Percentiles rank a stretch among this genome's conserved stretches.
phyloP scores from a whole-genome alignment of 208 protist genomes.

The Blastocrithidia nonstop region DNA sequence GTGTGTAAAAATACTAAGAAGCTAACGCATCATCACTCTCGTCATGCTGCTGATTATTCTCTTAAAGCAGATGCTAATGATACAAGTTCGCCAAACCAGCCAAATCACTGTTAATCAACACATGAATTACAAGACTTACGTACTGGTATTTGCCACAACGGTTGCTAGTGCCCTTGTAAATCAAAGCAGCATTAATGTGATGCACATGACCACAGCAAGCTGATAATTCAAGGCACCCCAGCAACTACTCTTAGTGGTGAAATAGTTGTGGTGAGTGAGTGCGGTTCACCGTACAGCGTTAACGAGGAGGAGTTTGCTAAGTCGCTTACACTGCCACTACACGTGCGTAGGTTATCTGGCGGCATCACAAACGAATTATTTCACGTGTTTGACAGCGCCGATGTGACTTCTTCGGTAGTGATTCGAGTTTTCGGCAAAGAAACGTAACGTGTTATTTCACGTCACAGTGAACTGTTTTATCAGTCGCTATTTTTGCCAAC shows the following conservation, averaged over 20 bases:
- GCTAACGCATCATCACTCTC: too few species aligned
- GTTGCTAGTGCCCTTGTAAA: constrained; percentile 9
- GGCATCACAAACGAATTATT: constrained; percentile 86
- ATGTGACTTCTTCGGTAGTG: constrained; percentile 38
- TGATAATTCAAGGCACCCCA: constrained; percentile 6
- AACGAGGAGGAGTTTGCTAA: constrained; percentile 5
- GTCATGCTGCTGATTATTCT: too few species aligned
- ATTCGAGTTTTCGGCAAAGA: constrained; percentile 82
- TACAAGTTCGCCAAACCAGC: not conserved
- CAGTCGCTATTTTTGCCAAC: constrained; percentile 75
- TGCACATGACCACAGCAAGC: not conserved
- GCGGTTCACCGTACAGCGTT: constrained; percentile 12
- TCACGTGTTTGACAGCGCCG: constrained; percentile 45
- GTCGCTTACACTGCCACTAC: constrained; percentile 13
- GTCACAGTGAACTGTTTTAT: constrained; percentile 82
- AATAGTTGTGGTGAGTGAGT: constrained; percentile 19
- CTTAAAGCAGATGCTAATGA: too few species aligned
- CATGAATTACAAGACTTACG: constrained; percentile 6
- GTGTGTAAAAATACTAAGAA: constrained; percentile 2
- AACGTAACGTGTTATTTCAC: constrained; percentile 76
- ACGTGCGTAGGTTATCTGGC: constrained; percentile 49
- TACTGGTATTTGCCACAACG: constrained; percentile 6
- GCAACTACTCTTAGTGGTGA: constrained; percentile 17
- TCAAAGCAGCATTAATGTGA: not conserved
- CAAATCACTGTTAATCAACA: constrained; percentile 7